A percentile compares a stretch with the other conserved stretches of the same genome.
Conservation (phyloP, 176 grass and related monocot species). For the Triticum aestivum region IWGSC_CS_RefSeq_v2.1 NC_057797.1:617763130-617763629, state of each 20-base stretch:
- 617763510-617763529: conserved; percentile 59
- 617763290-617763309: conserved; percentile 86
- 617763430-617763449: conserved; percentile 68
- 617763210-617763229: background rate
- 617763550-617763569: conserved; percentile 40
- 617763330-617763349: conserved; percentile 74
- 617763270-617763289: conserved; percentile 80
- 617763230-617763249: conserved; percentile 44
- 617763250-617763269: conserved; percentile 55
- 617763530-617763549: conserved; percentile 52
- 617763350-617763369: conserved; percentile 52
- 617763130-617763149: conserved; percentile 88
- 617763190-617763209: background rate
- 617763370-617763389: conserved; percentile 69
- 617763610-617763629: conserved; percentile 25
- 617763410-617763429: conserved; percentile 62
- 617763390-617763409: conserved; percentile 64
- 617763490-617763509: conserved; percentile 62
- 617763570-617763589: conserved; percentile 54
- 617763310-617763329: conserved; percentile 93
- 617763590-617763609: conserved; percentile 49
- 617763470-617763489: conserved; percentile 53
- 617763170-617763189: conserved; percentile 69
- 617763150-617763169: conserved; percentile 88
- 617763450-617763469: conserved; percentile 54